phyloP scores from a whole-genome alignment of 257 asterid species.

The Plantago elongata region DNA sequence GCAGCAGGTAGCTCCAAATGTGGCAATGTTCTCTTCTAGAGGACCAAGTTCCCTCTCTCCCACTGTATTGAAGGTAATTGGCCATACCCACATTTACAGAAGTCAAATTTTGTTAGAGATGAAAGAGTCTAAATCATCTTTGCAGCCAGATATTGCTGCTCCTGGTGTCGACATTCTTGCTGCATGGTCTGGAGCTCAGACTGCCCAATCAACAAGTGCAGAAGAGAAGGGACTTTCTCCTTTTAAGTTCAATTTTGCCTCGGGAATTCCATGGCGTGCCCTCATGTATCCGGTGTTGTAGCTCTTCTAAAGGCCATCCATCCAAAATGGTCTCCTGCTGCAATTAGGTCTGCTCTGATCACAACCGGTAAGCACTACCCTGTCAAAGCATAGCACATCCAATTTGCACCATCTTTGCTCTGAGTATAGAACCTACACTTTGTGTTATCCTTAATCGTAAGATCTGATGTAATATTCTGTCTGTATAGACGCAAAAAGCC shows the following conservation, averaged over 20 bases:
- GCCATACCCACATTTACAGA: not conserved
- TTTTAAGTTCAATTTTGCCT: slow-evolving; percentile 26
- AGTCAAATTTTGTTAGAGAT: not conserved
- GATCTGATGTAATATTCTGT: too few relatives aligned
- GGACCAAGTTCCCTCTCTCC: slow-evolving; percentile 39
- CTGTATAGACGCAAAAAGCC: too few relatives aligned
- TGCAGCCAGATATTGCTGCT: slow-evolving; percentile 39
- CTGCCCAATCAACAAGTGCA: slow-evolving; percentile 22
- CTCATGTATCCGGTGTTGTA: slow-evolving; percentile 37
- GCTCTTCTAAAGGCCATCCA: slow-evolving; percentile 33
- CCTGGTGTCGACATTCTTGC: slow-evolving; percentile 34
- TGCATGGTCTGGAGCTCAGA: slow-evolving; percentile 29
- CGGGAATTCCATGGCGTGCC: slow-evolving; percentile 45
- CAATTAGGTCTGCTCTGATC: slow-evolving; percentile 32
- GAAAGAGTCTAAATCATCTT: not conserved
- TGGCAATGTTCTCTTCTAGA: slow-evolving; percentile 38
- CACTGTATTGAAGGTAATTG: slow-evolving; percentile 28
- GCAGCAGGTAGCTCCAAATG: slow-evolving; percentile 28
- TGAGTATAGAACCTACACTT: too few relatives aligned
- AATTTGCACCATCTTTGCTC: too few relatives aligned
- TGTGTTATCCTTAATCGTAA: too few relatives aligned
- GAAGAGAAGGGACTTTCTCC: slow-evolving; percentile 7
- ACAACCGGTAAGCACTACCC: slow-evolving; percentile 26
- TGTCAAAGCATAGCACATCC: not conserved
- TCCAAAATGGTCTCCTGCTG: slow-evolving; percentile 45